These are phyloP conservation scores for Pinus taeda DNA, from an alignment of 75 land plant species.

Conservation along the genomic window DNA sequence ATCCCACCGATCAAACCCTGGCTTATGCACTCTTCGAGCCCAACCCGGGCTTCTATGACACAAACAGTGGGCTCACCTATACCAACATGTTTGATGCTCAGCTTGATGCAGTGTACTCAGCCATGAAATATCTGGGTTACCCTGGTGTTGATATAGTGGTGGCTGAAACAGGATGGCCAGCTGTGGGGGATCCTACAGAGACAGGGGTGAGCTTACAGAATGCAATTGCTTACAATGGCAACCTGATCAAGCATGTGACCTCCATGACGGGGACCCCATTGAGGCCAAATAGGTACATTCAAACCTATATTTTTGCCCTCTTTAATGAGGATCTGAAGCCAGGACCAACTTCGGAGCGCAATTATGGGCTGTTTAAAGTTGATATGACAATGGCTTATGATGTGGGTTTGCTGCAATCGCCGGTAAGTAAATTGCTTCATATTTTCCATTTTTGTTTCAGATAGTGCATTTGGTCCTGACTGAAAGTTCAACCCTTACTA, in stretches of 20 bases:
- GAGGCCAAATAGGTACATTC: constrained; percentile 34
- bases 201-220: constrained; percentile 39
- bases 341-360: constrained; percentile 68
- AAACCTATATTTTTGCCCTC: constrained; percentile 55
- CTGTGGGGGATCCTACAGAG: constrained; percentile 54
- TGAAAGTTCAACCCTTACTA: not conserved
- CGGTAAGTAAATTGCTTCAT: constrained; percentile 18
- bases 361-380: constrained; percentile 67
- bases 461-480: constrained; percentile 7
- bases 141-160: constrained; percentile 38
- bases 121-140: constrained; percentile 48
- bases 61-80: constrained; percentile 53
- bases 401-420: constrained; percentile 31
- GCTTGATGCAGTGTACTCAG: constrained; percentile 75
- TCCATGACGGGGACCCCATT: constrained; percentile 43
- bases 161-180: constrained; percentile 80
- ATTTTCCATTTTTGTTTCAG: constrained; percentile 14
- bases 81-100: constrained; percentile 78
- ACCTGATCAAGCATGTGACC: constrained; percentile 40
- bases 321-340: constrained; percentile 66
- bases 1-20: constrained; percentile 48
- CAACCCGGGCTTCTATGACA: constrained; percentile 50
- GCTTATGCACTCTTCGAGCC: constrained; percentile 62
- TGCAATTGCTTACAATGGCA: constrained; percentile 59
- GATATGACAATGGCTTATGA: constrained; percentile 41